Evolutionary conservation across 495 filamentous ascomycete genomes (phyloP).

Genomic region (Annulohypoxylon stygium): DNA sequence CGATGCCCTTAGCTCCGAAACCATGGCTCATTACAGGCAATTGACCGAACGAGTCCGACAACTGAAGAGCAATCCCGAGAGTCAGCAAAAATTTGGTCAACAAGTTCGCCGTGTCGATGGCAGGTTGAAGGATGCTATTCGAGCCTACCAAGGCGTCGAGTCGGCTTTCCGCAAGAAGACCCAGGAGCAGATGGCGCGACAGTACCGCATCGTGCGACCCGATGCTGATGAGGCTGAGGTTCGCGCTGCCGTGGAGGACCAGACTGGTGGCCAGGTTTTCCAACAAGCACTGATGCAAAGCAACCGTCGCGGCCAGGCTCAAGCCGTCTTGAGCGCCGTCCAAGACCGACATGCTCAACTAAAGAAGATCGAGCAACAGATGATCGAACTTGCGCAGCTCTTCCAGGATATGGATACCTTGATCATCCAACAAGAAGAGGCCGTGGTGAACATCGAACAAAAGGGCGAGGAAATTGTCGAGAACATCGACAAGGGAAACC

Average conservation of each 20-base stretch:
- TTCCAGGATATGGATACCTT: constrained; percentile 88
- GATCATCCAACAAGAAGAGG: constrained; percentile 83
- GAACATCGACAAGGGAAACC: constrained; percentile 84
- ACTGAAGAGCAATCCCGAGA: constrained; percentile 83
- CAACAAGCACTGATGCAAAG: constrained; percentile 81
- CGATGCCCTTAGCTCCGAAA: constrained; percentile 72
- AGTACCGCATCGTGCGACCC: constrained; percentile 89
- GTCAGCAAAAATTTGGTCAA: constrained; percentile 75
- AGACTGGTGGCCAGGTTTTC: constrained; percentile 78
- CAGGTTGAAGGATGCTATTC: constrained; percentile 81
- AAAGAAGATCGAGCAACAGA: constrained; percentile 88
- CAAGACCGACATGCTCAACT: constrained; percentile 88
- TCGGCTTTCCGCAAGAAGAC: constrained; percentile 79
- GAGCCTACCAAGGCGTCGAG: constrained; percentile 83
- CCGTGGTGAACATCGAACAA: constrained; percentile 81
- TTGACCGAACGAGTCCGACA: constrained; percentile 79
- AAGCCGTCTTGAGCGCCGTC: constrained; percentile 79
- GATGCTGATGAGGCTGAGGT: constrained; percentile 87
- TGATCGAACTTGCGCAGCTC: constrained; percentile 85
- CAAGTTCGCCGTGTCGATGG: constrained; percentile 85
- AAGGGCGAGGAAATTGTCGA: constrained; percentile 82
- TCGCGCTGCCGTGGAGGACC: constrained; percentile 78
- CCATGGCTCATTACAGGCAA: constrained; percentile 82
- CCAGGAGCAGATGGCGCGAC: constrained; percentile 84
- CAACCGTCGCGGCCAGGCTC: constrained; percentile 83